phyloP scores from a whole-genome alignment of 2,329 filamentous ascomycete genomes.

The Colletotrichum sp. region DNA sequence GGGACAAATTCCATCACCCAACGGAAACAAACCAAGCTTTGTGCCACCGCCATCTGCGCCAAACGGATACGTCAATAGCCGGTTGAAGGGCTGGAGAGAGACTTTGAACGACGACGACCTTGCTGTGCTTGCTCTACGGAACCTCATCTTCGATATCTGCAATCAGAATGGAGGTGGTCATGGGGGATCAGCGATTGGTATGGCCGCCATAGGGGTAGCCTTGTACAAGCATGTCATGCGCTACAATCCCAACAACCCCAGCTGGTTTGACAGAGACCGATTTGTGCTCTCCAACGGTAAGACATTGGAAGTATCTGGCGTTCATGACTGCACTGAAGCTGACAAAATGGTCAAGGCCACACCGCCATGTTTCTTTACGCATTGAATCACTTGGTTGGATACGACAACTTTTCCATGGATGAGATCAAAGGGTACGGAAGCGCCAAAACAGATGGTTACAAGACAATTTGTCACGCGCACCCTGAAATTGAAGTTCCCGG shows the following conservation, averaged over 20 bases:
- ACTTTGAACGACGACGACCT: not conserved
- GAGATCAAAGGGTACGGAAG: constrained; percentile 55
- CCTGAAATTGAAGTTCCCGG: constrained; percentile 61
- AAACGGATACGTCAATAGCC: not conserved
- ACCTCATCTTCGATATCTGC: constrained; percentile 49
- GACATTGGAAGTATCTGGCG: not conserved
- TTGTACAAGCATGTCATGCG: constrained; percentile 66
- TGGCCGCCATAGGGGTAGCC: constrained; percentile 40
- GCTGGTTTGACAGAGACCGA: constrained; percentile 63
- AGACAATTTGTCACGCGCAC: constrained; percentile 51
- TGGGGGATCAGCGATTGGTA: constrained; percentile 43
- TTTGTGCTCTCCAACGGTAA: constrained; percentile 63
- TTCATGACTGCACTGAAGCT: not conserved
- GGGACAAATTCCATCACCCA: not conserved
- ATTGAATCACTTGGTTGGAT: constrained; percentile 55
- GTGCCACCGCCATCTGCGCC: not conserved
- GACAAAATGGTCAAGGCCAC: constrained; percentile 36
- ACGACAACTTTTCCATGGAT: constrained; percentile 55
- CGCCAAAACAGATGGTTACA: constrained; percentile 30
- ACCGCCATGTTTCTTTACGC: constrained; percentile 56
- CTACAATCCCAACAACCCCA: constrained; percentile 55
- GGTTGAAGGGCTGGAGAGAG: not conserved
- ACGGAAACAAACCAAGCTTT: not conserved
- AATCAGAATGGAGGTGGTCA: constrained; percentile 65
- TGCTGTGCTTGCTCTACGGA: not conserved